These are phyloP conservation scores for Porcisia hertigi DNA, from an alignment of 208 protist genomes.

Conservation along the genomic window DNA sequence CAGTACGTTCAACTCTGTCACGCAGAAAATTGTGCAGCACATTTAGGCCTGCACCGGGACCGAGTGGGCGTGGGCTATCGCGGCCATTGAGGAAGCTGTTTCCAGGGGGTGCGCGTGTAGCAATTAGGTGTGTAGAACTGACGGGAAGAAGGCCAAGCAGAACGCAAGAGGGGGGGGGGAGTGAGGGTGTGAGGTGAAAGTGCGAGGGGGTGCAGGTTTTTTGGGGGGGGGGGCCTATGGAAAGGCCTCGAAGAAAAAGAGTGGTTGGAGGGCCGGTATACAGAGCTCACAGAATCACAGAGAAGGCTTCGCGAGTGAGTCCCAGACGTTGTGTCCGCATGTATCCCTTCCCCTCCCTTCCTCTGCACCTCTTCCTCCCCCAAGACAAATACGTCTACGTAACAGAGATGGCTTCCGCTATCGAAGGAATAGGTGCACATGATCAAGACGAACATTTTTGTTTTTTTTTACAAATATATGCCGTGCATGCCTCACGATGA, in stretches of 20 bases:
- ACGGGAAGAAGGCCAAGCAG: not conserved
- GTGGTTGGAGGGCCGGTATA: not conserved
- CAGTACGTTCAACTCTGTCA: conserved; percentile 6
- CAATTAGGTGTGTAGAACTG: not conserved
- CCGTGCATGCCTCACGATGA: no score
- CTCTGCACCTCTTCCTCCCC: not conserved
- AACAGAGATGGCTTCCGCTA: not conserved
- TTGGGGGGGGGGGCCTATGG: no score
- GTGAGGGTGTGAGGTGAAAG: not conserved
- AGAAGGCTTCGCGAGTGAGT: not conserved
- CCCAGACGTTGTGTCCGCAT: not conserved
- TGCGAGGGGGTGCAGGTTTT: no score
- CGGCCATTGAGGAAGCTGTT: not conserved
- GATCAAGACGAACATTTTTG: no score
- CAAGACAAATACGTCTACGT: no score
- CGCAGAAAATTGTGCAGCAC: conserved; percentile 11
- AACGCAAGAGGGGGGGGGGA: not conserved
- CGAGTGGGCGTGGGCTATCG: conserved; percentile 6
- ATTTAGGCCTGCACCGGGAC: not conserved
- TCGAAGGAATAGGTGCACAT: not conserved
- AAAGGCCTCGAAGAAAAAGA: not conserved
- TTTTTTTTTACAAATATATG: no score
- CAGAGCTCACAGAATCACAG: not conserved
- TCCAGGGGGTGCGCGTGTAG: not conserved
- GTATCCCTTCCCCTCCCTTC: not conserved